phyloP scores from a whole-genome alignment of 257 asterid genomes.

The Fraxinus pennsylvanica region DNA sequence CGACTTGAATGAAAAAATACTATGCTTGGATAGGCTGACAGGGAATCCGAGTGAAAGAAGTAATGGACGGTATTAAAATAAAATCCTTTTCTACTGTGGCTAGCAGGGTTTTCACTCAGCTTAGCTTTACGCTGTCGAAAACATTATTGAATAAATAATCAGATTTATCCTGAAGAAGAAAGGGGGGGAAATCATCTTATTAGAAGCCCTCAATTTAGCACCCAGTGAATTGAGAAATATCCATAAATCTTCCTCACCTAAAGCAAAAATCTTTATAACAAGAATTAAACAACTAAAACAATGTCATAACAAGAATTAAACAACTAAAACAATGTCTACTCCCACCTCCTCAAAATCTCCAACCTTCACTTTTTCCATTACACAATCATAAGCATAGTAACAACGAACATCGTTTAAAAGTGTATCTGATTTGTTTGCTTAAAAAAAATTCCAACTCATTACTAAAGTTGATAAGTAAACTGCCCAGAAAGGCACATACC shows the following conservation, averaged over 20 bases:
- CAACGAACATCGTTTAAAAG: background rate
- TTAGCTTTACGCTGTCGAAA: background rate
- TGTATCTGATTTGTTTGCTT: too few relatives aligned
- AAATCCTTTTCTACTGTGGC: background rate
- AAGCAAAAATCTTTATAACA: background rate
- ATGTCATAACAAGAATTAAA: background rate
- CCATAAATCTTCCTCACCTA: background rate
- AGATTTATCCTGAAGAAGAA: background rate
- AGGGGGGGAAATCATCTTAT: background rate
- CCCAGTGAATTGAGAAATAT: background rate
- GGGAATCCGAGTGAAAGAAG: background rate
- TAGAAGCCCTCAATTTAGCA: slow-evolving; percentile 4
- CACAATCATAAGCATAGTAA: slow-evolving; percentile 1
- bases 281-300: background rate
- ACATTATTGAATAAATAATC: background rate
- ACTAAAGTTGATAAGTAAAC: too few relatives aligned
- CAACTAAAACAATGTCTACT: too few relatives aligned
- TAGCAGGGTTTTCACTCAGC: background rate
- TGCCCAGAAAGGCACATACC: too few relatives aligned
- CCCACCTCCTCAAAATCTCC: slow-evolving; percentile 2
- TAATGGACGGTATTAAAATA: background rate
- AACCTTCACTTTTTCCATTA: background rate
- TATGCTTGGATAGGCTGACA: background rate
- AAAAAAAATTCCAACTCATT: too few relatives aligned
- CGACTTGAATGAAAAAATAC: background rate